Evolutionary conservation across 139 green algal genomes (phyloP).

Genomic region (Nannochloris sp.): DNA sequence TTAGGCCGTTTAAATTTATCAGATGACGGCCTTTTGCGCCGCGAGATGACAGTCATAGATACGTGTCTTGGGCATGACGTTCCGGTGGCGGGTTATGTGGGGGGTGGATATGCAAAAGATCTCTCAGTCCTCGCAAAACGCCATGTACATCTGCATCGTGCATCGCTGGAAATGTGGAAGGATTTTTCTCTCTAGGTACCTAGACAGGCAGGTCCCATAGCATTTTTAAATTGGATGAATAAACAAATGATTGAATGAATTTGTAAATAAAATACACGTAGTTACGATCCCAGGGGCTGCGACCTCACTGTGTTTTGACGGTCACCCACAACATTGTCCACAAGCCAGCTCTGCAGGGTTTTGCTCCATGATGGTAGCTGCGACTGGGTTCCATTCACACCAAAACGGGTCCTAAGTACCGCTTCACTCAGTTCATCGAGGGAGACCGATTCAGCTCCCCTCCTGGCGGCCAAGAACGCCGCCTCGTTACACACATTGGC

Average conservation of each 20-base stretch:
- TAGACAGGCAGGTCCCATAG: background rate
- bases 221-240: background rate
- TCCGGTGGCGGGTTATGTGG: slow-evolving; percentile 63
- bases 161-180: slow-evolving; percentile 48
- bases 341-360: background rate
- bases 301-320: background rate
- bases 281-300: slow-evolving; percentile 4
- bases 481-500: slow-evolving; percentile 84
- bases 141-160: slow-evolving; percentile 55
- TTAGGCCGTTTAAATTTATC: slow-evolving; percentile 61
- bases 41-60: slow-evolving; percentile 66
- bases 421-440: slow-evolving; percentile 3
- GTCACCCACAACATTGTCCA: background rate
- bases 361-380: background rate
- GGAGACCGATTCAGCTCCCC: background rate
- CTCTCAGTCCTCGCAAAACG: slow-evolving; percentile 53
- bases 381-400: slow-evolving; percentile 6
- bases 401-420: slow-evolving; percentile 1
- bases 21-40: slow-evolving; percentile 52
- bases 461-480: slow-evolving; percentile 6
- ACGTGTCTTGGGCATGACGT: slow-evolving; percentile 3
- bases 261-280: background rate
- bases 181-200: slow-evolving; percentile 19
- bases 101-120: slow-evolving; percentile 60
- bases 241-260: slow-evolving; percentile 1